phyloP scores from a whole-genome alignment of 805 yeast genomes.

The Jamesozyma lodderae region DNA sequence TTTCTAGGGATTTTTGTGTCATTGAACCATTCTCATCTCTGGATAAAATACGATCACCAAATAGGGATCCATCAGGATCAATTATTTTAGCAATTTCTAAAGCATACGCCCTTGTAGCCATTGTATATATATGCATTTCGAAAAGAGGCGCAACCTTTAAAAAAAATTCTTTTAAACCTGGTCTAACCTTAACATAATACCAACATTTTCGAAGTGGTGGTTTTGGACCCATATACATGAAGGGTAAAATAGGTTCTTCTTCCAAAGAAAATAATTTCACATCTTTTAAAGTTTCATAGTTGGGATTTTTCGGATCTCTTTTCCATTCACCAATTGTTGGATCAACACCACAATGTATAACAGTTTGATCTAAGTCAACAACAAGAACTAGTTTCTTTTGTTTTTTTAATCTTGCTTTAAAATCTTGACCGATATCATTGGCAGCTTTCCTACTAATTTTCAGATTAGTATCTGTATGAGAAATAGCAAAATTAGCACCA shows the following conservation, averaged over 20 bases:
- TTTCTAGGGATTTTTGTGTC: slow-evolving; percentile 76
- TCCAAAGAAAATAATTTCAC: slow-evolving; percentile 69
- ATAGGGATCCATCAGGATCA: slow-evolving; percentile 79
- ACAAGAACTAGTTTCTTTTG: slow-evolving; percentile 75
- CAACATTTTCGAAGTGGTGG: slow-evolving; percentile 58
- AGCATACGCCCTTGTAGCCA: slow-evolving; percentile 96
- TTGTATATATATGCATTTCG: slow-evolving; percentile 92
- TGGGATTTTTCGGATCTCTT: slow-evolving; percentile 74
- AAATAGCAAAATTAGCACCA: slow-evolving; percentile 46
- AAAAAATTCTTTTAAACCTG: slow-evolving; percentile 73
- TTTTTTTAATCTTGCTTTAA: slow-evolving; percentile 50
- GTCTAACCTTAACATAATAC: slow-evolving; percentile 89
- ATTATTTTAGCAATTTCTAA: slow-evolving; percentile 79
- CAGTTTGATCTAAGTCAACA: slow-evolving; percentile 95
- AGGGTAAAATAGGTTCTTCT: slow-evolving; percentile 58
- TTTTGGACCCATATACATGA: slow-evolving; percentile 49
- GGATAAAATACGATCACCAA: slow-evolving; percentile 85
- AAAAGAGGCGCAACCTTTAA: slow-evolving; percentile 52
- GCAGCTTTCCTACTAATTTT: slow-evolving; percentile 85
- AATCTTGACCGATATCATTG: slow-evolving; percentile 60
- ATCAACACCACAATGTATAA: slow-evolving; percentile 95
- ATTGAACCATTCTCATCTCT: slow-evolving; percentile 92
- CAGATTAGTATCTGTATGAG: slow-evolving; percentile 79
- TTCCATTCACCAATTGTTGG: slow-evolving; percentile 97
- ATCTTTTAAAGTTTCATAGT: slow-evolving; percentile 74